Evolutionary conservation across 208 protist species (phyloP).

Genomic region (Phytomonas francai): DNA sequence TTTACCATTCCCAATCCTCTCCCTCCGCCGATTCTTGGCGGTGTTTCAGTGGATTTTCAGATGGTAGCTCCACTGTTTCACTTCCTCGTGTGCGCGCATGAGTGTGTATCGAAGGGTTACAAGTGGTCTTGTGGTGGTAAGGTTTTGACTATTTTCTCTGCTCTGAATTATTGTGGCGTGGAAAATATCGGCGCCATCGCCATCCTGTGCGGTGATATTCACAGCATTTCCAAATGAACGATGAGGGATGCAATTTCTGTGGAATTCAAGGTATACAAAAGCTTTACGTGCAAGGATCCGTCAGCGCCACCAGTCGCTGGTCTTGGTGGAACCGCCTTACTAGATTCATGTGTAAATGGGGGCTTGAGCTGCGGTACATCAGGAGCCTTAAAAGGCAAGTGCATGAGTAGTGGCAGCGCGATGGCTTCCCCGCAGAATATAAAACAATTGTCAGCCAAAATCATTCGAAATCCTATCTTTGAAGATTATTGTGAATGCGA

Average conservation of each 20-base stretch:
- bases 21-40: too few species aligned
- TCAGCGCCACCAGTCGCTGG: too few species aligned
- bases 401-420: too few species aligned
- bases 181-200: constrained; percentile 73
- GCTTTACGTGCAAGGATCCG: constrained; percentile 25
- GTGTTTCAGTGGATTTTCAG: not conserved
- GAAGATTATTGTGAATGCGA: too few species aligned
- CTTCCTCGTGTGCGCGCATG: constrained; percentile 89
- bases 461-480: too few species aligned
- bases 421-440: too few species aligned
- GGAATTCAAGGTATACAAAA: constrained; percentile 62
- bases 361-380: too few species aligned
- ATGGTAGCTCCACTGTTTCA: constrained; percentile 71
- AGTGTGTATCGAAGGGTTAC: constrained; percentile 89
- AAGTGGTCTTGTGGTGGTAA: constrained; percentile 40
- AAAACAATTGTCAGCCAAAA: too few species aligned
- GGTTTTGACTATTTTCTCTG: constrained; percentile 76
- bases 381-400: too few species aligned
- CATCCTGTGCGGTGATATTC: constrained; percentile 34
- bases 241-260: constrained; percentile 36
- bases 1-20: constrained; percentile 8
- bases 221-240: constrained; percentile 16
- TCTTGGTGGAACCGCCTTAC: too few species aligned
- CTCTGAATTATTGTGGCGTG: constrained; percentile 81
- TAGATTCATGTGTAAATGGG: too few species aligned